Evolutionary conservation across 768 basidiomycete species (phyloP).

Genomic region (Naematelia aurantialba): DNA sequence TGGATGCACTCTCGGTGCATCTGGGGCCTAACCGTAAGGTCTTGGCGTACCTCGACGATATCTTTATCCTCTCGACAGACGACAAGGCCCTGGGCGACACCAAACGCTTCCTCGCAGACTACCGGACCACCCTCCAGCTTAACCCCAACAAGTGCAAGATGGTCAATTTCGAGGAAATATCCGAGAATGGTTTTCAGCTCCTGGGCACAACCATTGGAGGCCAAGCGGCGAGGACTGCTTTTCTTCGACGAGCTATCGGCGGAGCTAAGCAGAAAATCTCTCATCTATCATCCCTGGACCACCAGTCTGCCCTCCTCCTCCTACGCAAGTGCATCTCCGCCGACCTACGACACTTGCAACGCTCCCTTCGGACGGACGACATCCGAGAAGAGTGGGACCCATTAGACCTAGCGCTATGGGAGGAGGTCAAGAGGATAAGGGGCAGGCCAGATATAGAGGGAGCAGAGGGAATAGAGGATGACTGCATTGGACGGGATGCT

Average conservation of each 20-base stretch:
- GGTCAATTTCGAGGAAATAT: neutral
- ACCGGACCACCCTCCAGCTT: conserved; percentile 1
- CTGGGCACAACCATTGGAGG: conserved; percentile 11
- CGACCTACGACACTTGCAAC: conserved; percentile 15
- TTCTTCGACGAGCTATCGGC: conserved; percentile 7
- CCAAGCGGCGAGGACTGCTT: neutral
- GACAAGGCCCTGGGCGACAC: conserved; percentile 2
- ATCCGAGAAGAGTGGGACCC: neutral
- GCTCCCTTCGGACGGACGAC: conserved; percentile 6
- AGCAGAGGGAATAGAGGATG: neutral
- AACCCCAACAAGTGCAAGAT: conserved; percentile 13
- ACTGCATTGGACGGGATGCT: neutral
- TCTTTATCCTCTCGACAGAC: conserved; percentile 18
- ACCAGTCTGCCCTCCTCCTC: conserved; percentile 16
- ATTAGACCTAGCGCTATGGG: neutral
- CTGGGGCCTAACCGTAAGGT: conserved; percentile 17
- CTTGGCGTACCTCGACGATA: conserved; percentile 30
- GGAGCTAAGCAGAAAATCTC: neutral
- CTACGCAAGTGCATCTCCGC: conserved; percentile 9
- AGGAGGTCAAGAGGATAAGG: no score
- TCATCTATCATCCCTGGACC: conserved; percentile 1
- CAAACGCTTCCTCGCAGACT: conserved; percentile 1
- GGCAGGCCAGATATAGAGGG: neutral
- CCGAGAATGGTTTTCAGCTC: neutral
- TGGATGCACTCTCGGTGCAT: conserved; percentile 8